phyloP scores from a whole-genome alignment of 148 eudicot species.

The Oxyria digyna region DNA sequence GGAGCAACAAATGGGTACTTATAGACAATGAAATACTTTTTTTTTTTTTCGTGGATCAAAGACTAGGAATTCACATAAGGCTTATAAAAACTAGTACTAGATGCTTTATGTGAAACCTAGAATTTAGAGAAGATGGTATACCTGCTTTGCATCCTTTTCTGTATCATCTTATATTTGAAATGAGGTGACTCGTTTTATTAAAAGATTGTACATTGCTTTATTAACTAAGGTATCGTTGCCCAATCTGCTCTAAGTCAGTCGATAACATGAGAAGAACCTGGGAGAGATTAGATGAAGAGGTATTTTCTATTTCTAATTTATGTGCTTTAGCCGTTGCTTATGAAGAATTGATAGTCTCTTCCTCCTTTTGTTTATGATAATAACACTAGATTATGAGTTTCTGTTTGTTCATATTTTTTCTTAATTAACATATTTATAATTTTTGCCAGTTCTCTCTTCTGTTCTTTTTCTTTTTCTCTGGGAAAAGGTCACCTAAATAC shows the following conservation, averaged over 20 bases:
- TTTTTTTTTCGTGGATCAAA: background rate
- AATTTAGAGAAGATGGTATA: background rate
- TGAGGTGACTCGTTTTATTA: background rate
- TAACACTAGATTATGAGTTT: background rate
- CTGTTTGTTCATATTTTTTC: background rate
- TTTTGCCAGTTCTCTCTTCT: background rate
- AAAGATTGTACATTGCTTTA: background rate
- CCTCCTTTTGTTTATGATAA: background rate
- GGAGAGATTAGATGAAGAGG: slow-evolving; percentile 70
- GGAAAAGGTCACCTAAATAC: background rate
- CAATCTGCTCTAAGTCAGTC: slow-evolving; percentile 68
- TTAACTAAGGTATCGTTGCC: slow-evolving; percentile 69
- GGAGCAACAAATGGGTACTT: background rate
- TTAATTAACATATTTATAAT: background rate
- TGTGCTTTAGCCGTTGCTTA: background rate
- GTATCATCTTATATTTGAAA: background rate
- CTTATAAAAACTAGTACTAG: background rate
- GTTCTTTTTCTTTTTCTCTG: background rate
- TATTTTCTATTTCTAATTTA: slow-evolving; percentile 9
- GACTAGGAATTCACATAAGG: background rate
- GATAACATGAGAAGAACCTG: slow-evolving; percentile 47
- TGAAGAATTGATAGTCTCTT: background rate
- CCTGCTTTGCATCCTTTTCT: background rate
- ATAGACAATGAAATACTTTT: background rate
- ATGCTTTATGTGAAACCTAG: background rate